Base-by-base conservation (phyloP, 108 stramenopile genomes). In the Conticribra guillardii region DNA sequence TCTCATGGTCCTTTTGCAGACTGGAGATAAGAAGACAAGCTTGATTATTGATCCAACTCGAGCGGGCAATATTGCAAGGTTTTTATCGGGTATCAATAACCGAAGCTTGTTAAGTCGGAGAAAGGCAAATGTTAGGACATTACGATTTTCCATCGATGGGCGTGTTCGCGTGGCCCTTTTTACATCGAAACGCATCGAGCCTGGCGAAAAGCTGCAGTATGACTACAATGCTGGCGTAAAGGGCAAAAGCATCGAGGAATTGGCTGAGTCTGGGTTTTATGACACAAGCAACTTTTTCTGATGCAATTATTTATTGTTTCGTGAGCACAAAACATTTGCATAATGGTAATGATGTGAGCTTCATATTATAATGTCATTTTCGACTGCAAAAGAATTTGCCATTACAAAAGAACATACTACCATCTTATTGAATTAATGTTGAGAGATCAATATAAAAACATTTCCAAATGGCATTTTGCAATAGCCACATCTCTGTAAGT, bases 181-280 rank as follows among this genome's bases (percentile, higher is more conserved):
- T 41, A 71, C 83, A 14, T 76, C 70, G 4, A 71, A 65, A 30
- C 67, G 66, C 29, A 52, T 84, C 23, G 69, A 74, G n/a, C 55
- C 69, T 15, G 83, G 83, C 27, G 83, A 80, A 58, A 76, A 71
- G 55, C 65, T 84, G 0, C 54, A 71, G 18, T 84, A 84, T 57
- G 83, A 84, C 61, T 84, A 84, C 54, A 84, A 84, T 54, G 79
- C 79, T 19, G 83, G 83, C 23, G 59, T 70, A n/a, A 51, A 76
- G 22, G 78, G 74, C 11, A 71, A 80, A 63, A 54, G 57, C 26
- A 54, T 69, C 2, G 79, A 74, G 34, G 49, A 80, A 34, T 76
- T 67, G 79, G 52, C 64, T 31, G 61, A 76, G 50, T 46, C 62
- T 26, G 83, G 83, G 17, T 84, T 84, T 50, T 84, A 84, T 67